Evolutionary conservation across 345 rosid species (phyloP).

Genomic region (Aurinia saxatilis): DNA sequence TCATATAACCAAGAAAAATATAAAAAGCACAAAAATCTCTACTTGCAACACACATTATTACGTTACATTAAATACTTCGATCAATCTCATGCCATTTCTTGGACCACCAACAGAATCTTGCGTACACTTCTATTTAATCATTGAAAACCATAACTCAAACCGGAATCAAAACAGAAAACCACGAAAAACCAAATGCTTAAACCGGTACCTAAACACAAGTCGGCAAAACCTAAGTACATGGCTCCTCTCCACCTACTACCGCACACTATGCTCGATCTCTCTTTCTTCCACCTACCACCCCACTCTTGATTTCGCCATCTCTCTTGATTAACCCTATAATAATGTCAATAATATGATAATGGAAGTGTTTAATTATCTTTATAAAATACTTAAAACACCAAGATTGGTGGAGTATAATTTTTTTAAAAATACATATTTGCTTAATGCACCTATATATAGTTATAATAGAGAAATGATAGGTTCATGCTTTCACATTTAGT

Average conservation of each 20-base stretch:
- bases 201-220: slow-evolving; percentile 9
- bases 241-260: slow-evolving; percentile 10
- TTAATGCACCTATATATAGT: too few relatives aligned
- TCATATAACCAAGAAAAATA: not conserved
- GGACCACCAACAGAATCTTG: not conserved
- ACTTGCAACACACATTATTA: not conserved
- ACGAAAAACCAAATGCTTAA: slow-evolving; percentile 1
- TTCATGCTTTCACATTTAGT: not conserved
- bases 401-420: too few relatives aligned
- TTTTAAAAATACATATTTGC: too few relatives aligned
- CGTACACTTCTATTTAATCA: not conserved
- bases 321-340: not conserved
- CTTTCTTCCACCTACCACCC: slow-evolving; percentile 28
- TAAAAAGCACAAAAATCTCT: not conserved
- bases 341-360: not conserved
- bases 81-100: not conserved
- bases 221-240: slow-evolving; percentile 24
- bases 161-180: not conserved
- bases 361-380: slow-evolving; percentile 1
- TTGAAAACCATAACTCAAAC: not conserved
- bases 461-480: not conserved
- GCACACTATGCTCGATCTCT: slow-evolving; percentile 8
- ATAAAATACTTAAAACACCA: too few relatives aligned
- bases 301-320: slow-evolving; percentile 20
- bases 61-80: not conserved